Conservation (phyloP, 306 rosid genomes). For the Oxytropis ochrocephala region DNA sequence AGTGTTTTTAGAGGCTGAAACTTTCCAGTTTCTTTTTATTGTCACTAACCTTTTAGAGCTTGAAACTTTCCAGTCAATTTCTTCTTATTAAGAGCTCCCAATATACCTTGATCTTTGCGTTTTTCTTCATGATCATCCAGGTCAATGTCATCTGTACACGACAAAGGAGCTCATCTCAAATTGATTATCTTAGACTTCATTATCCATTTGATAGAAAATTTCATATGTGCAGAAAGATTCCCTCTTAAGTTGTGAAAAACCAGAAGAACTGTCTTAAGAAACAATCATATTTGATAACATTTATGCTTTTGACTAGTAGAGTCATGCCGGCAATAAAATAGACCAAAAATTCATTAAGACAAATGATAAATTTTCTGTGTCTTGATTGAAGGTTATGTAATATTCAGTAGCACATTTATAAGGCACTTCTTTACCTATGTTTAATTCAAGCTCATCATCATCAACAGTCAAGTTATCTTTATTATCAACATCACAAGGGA, state of each 20-base stretch:
- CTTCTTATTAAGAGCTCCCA: constrained; percentile 62
- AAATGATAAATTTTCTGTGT: neutral
- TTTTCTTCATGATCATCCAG: constrained; percentile 55
- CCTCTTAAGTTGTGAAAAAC: neutral
- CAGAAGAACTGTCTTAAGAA: neutral
- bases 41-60: constrained; percentile 69
- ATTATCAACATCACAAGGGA: constrained; percentile 33
- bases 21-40: neutral
- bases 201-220: neutral
- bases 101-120: constrained; percentile 61
- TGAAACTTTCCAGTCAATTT: constrained; percentile 65
- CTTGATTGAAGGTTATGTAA: neutral
- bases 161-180: neutral
- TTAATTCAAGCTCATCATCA: constrained; percentile 48
- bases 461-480: constrained; percentile 32
- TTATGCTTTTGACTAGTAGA: neutral
- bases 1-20: too few relatives aligned
- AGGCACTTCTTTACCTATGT: constrained; percentile 50
- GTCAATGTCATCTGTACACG: constrained; percentile 71
- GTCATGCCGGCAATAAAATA: neutral
- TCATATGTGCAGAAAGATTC: neutral
- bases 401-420: neutral
- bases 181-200: constrained; percentile 1
- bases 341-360: neutral
- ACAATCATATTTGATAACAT: neutral